Evolutionary conservation across 495 filamentous ascomycete species (phyloP).

Genomic region (Xylaria longipes): DNA sequence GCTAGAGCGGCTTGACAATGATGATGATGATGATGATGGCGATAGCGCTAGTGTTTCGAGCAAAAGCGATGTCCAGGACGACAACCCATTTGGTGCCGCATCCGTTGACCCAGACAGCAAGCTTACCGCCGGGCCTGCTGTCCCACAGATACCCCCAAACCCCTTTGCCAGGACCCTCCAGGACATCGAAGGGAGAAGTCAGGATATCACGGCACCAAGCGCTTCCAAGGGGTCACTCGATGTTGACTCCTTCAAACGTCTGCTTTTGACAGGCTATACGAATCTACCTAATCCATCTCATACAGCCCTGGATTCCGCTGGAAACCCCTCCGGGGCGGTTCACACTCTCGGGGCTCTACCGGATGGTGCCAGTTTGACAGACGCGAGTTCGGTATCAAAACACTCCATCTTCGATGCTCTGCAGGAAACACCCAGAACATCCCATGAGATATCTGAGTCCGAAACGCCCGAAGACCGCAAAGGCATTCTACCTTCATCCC

Average conservation of each 20-base stretch:
- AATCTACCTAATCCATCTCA: slow-evolving; percentile 33
- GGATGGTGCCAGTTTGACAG: slow-evolving; percentile 55
- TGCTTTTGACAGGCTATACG: slow-evolving; percentile 65
- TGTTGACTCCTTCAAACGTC: slow-evolving; percentile 66
- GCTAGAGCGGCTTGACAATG: slow-evolving; percentile 31
- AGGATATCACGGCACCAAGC: slow-evolving; percentile 20
- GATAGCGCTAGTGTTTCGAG: slow-evolving; percentile 34
- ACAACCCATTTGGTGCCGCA: slow-evolving; percentile 36
- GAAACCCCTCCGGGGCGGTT: slow-evolving; percentile 4
- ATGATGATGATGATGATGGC: slow-evolving; percentile 34
- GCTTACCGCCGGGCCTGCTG: slow-evolving; percentile 10
- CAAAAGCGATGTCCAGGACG: slow-evolving; percentile 32
- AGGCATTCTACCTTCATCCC: slow-evolving; percentile 43
- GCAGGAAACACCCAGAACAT: slow-evolving; percentile 55
- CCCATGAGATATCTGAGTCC: slow-evolving; percentile 51
- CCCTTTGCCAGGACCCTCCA: slow-evolving; percentile 58
- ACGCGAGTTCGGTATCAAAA: slow-evolving; percentile 54
- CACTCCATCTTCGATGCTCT: slow-evolving; percentile 52
- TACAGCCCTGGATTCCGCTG: neutral
- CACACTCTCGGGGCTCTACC: slow-evolving; percentile 23
- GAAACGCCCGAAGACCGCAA: slow-evolving; percentile 48
- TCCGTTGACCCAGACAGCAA: slow-evolving; percentile 21
- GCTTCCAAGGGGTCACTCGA: slow-evolving; percentile 55
- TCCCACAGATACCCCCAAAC: slow-evolving; percentile 48
- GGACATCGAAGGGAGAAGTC: slow-evolving; percentile 46